Evolutionary conservation across 208 protist genomes (phyloP).

Genomic region (Leptomonas pyrrhocoris): DNA sequence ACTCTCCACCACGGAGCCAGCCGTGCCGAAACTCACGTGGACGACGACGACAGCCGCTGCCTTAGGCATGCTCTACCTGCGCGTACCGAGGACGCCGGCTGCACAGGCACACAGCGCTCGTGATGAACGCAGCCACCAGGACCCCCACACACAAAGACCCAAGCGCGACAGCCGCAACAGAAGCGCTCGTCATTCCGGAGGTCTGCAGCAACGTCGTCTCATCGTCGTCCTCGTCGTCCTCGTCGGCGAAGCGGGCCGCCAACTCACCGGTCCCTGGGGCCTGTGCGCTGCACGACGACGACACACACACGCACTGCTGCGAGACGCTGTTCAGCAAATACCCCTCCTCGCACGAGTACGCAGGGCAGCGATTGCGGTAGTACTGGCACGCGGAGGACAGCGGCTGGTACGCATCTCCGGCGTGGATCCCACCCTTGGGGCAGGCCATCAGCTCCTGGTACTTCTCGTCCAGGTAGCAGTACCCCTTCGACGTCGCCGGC

Average conservation of each 20-base stretch:
- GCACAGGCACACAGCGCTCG: slow-evolving; percentile 7
- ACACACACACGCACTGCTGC: slow-evolving; percentile 31
- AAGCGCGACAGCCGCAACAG: slow-evolving; percentile 9
- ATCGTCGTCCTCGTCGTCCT: not conserved
- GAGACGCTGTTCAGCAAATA: slow-evolving; percentile 28
- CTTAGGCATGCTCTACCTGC: not conserved
- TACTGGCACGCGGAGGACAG: slow-evolving; percentile 25
- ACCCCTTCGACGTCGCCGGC: slow-evolving; percentile 36
- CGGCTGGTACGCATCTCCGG: not conserved
- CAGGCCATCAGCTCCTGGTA: slow-evolving; percentile 25
- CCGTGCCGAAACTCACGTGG: too few species aligned
- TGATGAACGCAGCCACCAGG: slow-evolving; percentile 17
- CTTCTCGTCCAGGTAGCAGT: slow-evolving; percentile 54
- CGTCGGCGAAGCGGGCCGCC: not conserved
- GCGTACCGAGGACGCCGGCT: not conserved
- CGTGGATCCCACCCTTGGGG: slow-evolving; percentile 19
- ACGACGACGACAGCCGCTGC: not conserved
- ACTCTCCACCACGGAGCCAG: too few species aligned
- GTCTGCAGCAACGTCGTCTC: slow-evolving; percentile 5
- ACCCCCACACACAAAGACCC: slow-evolving; percentile 12
- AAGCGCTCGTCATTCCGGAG: slow-evolving; percentile 11
- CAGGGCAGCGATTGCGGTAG: slow-evolving; percentile 30
- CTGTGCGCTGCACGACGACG: slow-evolving; percentile 6
- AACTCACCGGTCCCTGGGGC: not conserved
- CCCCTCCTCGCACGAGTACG: slow-evolving; percentile 24